phyloP scores from a whole-genome alignment of 176 grass and related monocot genomes.

The Cenchrus purpureus region DNA sequence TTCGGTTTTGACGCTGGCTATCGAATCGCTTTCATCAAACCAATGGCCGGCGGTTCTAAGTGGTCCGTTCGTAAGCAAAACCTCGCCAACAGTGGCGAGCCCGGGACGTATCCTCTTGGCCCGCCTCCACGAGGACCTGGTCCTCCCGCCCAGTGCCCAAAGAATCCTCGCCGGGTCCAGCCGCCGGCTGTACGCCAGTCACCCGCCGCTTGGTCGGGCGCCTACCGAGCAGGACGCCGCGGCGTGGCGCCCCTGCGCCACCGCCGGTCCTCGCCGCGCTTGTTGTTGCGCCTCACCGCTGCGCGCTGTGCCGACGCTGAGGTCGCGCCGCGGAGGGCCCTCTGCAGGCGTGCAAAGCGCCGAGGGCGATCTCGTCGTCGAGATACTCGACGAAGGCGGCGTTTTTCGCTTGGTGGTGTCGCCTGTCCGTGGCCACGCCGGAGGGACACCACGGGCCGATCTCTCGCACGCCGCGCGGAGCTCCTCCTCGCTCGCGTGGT shows the following conservation, averaged over 20 bases:
- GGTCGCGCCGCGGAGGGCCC: conserved; percentile 1
- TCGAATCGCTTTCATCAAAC: too few species aligned
- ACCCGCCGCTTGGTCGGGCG: too few species aligned
- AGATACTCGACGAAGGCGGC: conserved; percentile 46
- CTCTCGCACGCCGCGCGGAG: conserved; percentile 43
- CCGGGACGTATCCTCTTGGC: neutral
- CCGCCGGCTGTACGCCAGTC: neutral
- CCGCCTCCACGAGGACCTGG: neutral
- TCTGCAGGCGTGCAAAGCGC: too few species aligned
- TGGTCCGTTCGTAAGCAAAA: too few species aligned
- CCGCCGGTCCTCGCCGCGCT: neutral
- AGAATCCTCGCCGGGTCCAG: too few species aligned
- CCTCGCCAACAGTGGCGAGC: neutral
- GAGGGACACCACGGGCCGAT: conserved; percentile 45
- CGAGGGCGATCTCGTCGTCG: conserved; percentile 46
- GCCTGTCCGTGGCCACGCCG: conserved; percentile 2
- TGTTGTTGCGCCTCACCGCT: too few species aligned
- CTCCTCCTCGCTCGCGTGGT: conserved; percentile 34
- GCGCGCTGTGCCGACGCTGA: conserved; percentile 36
- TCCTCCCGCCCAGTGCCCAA: neutral
- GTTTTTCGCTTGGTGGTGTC: neutral
- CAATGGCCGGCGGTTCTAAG: too few species aligned
- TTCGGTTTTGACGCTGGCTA: too few species aligned
- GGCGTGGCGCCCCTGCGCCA: neutral
- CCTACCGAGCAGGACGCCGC: too few species aligned